A percentile compares a stretch with the other conserved stretches of the same genome.
Conservation (phyloP, 192 early-diverging fungal genomes). For the Coemansia asiatica region DNA sequence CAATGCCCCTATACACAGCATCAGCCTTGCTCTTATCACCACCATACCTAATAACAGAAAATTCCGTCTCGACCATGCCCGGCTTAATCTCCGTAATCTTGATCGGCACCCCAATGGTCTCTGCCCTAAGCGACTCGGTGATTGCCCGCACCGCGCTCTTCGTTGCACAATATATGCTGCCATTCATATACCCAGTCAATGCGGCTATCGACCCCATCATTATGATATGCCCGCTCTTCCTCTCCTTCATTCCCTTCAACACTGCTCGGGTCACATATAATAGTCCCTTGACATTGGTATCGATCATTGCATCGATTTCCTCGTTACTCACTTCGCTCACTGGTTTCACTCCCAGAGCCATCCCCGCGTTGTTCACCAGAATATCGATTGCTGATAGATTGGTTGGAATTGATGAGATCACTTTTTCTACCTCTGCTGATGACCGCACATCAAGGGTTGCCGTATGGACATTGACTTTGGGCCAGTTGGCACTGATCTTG, state of each 20-base stretch:
- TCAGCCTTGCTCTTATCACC: conserved; percentile 67
- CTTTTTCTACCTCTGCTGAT: conserved; percentile 53
- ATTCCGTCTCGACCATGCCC: conserved; percentile 90
- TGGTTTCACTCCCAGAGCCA: conserved; percentile 71
- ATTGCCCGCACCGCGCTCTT: conserved; percentile 85
- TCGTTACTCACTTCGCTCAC: conserved; percentile 63
- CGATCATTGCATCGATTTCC: conserved; percentile 75
- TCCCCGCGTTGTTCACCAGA: conserved; percentile 88
- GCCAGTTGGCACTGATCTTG: conserved; percentile 52
- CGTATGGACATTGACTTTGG: conserved; percentile 59
- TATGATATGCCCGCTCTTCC: conserved; percentile 72
- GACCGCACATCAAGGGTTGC: conserved; percentile 74
- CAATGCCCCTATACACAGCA: conserved; percentile 74
- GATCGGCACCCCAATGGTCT: conserved; percentile 72
- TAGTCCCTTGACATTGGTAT: conserved; percentile 89
- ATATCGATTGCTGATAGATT: conserved; percentile 69
- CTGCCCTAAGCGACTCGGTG: conserved; percentile 68
- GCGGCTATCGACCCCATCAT: conserved; percentile 83
- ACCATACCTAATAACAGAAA: conserved; percentile 75
- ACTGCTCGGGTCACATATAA: conserved; percentile 79
- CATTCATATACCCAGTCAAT: conserved; percentile 60
- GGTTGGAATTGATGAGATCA: conserved; percentile 56
- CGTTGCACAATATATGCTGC: conserved; percentile 80
- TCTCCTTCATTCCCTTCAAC: conserved; percentile 71
- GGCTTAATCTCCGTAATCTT: conserved; percentile 79